Base-by-base conservation (phyloP, 768 basidiomycete genomes). In the Phanerochaete sordida region DNA sequence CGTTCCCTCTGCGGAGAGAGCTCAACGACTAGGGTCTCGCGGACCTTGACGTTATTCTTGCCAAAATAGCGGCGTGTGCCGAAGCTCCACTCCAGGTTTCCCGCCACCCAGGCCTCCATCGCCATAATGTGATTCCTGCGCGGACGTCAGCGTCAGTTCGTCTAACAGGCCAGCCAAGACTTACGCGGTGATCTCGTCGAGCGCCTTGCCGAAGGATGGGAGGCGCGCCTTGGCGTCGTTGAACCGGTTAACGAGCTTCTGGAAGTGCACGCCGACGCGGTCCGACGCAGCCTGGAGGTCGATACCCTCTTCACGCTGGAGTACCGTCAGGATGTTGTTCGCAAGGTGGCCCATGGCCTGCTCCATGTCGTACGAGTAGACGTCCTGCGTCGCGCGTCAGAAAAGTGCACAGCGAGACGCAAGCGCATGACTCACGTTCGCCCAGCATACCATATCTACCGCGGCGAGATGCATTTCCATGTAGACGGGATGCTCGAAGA, bases 321-420 rank as follows among this genome's bases (percentile, higher is more conserved):
- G 77, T 15, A 82, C 75, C 0, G 79, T 78, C 35, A 85, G 72
- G 16, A 84, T 70, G 56, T 80, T 80, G 66, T 79, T 88, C 30
- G 85, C 85, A 23, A 74, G 74, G 56, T 84, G 82, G 19, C 86
- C 88, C 66, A 84, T 85, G 56, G 84, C 81, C 67, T 88, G 86
- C 67, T 91, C 87, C 82, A 87, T 84, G 70, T 88, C 83, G 74
- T 89, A 90, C 15, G 85, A 88, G 66, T 87, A 88, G 26, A 89
- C 73, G 60, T 90, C 86, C 87, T 87, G 53, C 1, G n/a, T 16
- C 11, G 6, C 16, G 16, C 4, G 19, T 52, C 16, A 35, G 31
- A 13, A 1, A 5, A 9, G n/a, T 24, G 12, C 12, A 13, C 26
- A 26, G 5, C 11, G 46, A 49, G 13, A 27, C 4, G 7, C 16